Evolutionary conservation across 257 asterid species (phyloP), one percentile per base, ranked within the genome.

Genomic region (Buddleja alternifolia): DNA sequence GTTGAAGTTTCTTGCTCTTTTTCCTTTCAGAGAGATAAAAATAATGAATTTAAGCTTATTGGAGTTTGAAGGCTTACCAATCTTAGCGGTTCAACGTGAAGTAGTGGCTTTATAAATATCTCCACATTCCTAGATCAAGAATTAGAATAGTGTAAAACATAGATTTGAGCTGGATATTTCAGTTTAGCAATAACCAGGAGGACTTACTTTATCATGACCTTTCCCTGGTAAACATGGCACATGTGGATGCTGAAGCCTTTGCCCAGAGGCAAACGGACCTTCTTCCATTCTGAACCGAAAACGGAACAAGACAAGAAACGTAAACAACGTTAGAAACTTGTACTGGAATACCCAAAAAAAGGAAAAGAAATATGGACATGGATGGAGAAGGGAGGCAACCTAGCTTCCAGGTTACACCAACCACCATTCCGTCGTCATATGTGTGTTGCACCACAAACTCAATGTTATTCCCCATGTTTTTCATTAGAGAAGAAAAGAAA

Each of bases 391-490:
- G n/a, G n/a, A 12, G 7, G 4, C 10, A 60, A 90, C 96, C 92
- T 81, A 88, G 77, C 77, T 80, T 73, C 97, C 97, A 90, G 9
- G 86, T 69, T 63, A 90, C 84, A 2, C 77, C 81, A 55, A 88
- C 84, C 15, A 61, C 63, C 86, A 89, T 80, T 25, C 97, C 97
- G 56, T 86, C 85, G 15, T 79, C 84, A 42, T 40, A 37, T 1
- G 95, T 84, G 3, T 86, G 88, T 53, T 80, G 73, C 75, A 86
- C 84, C 17, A 80, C 81, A 66, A 86, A 70, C 58, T 88, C 88
- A 39, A 88, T 67, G 74, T 78, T 73, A 48, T 82, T 78, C 58
- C 90, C 90, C 70, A 88, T 23, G 51, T 24, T 67, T 32, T 79
- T 75, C 79, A 84, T 85, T 11, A 87, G 73, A 17, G 51, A 70